Evolutionary conservation across 306 rosid genomes (phyloP).

Genomic region (Ochetophila trinervis): DNA sequence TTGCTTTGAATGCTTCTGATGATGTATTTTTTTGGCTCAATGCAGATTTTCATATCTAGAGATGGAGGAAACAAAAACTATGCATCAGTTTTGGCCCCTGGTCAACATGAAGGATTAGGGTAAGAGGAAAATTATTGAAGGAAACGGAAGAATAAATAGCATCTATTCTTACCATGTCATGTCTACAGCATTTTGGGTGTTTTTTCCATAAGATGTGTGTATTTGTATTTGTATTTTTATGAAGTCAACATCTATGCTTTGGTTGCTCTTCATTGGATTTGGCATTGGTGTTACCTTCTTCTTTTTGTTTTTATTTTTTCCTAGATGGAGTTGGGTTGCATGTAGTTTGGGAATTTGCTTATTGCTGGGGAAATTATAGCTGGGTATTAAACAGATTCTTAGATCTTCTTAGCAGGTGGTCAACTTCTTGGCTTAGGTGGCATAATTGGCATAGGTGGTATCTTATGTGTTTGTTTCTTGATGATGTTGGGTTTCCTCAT

Average conservation of each 20-base stretch:
- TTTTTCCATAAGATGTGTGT: too few relatives aligned
- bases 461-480: not conserved
- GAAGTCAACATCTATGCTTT: conserved; percentile 1
- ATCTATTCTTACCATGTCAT: not conserved
- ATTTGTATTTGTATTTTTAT: too few relatives aligned
- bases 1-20: conserved; percentile 12
- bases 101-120: conserved; percentile 97
- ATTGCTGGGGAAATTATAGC: not conserved
- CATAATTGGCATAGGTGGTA: not conserved
- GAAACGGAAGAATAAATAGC: not conserved
- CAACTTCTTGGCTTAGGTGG: conserved; percentile 9
- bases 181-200: not conserved
- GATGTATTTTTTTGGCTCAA: conserved; percentile 23
- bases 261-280: not conserved
- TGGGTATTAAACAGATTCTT: conserved; percentile 9
- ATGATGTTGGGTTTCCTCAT: not conserved
- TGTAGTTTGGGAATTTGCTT: not conserved
- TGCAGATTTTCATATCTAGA: conserved; percentile 91
- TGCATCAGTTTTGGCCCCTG: conserved; percentile 98
- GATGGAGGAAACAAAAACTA: conserved; percentile 84
- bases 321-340: not conserved
- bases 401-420: not conserved
- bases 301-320: too few relatives aligned
- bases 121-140: conserved; percentile 41
- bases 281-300: not conserved